Evolutionary conservation across 352 stramenopile species (phyloP), one percentile per base, ranked within the genome.

Genomic region (Phytopythium oedochilum): DNA sequence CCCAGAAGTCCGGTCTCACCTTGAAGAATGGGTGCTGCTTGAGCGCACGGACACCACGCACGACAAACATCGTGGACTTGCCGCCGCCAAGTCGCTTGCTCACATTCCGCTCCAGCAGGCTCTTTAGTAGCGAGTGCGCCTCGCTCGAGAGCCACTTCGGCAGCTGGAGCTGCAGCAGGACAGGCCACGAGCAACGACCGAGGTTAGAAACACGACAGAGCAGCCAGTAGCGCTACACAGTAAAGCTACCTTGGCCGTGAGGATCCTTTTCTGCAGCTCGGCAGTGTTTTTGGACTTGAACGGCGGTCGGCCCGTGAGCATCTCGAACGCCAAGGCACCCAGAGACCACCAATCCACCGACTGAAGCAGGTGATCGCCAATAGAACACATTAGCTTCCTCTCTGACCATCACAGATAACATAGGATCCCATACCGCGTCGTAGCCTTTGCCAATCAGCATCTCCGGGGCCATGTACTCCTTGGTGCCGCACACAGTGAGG

Each of bases 1-100:
- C 0, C 3, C 20, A 46, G 11, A 29, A 0, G 46, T 39, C 36
- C 3, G 44, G n/a, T 18, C 54, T 10, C 57, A 89, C 82, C 68
- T 87, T 91, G 70, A 99, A 99, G 68, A 99, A 99, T 0, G 88
- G 61, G 32, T 98, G 88, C 43, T 83, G 70, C 68, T 99, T 99
- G 34, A 99, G 60, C 23, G 86, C 95, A 26, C 96, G 83, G 7
- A 99, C 90, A 29, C 97, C 97, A 46, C 96, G 96, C 5, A 99
- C 86, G 36, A 98, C 82, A 66, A 99, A 99, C 94, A 99, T 99
- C 17, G 92, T 98, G 18, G 89, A 96, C 66, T 96, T 98, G 9
- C 93, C 78, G 0, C 83, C 82, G 31, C 96, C 97, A 31, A 99
- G 78, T 32, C 97, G 75, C 66, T 98, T 97, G 57, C 85, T 88